Base-by-base conservation (phyloP, 352 stramenopile species). In the Pythium coloratum region DNA sequence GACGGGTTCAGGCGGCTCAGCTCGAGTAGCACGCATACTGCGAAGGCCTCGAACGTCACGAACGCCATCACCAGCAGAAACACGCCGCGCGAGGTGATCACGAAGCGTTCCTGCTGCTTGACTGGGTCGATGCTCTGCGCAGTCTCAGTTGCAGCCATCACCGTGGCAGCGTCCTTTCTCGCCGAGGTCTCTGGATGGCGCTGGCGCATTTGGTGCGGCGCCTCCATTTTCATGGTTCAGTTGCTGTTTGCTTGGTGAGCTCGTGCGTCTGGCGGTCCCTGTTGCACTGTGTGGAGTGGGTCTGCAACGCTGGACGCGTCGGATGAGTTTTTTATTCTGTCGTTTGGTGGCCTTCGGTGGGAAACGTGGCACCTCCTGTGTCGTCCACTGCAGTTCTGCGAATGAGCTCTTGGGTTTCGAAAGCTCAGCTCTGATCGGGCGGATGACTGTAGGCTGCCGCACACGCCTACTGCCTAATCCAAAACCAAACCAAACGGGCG, bases 11-110 rank as follows among this genome's bases (percentile, higher is more conserved):
- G 71, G 50, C 77, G 76, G 42, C 65, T 80, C 51, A 87, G 69
- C 55, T 92, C 82, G 6, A 76, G 72, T 16, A 91, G 65, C 16
- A 78, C 77, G 44, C 85, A 86, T 13, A 91, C 70, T 50, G 78
- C 82, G 58, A 92, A 92, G 33, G 84, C 81, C 4, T 76, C 79
- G 51, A 92, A 91, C 16, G 77, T 77, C 24, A 81, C 69, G 44
- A 90, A 77, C 20, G 72, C 76, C 72, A 84, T 83, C 0, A 71
- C 54, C 28, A 90, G 72, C 54, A 92, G 66, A 55, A 93, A 91
- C 10, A 89, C 49, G 16, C 75, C 66, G 14, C 82, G 77, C 33
- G 70, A 46, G 13, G 69, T 87, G 67, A 88, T 81, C 36, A 69
- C 70, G 66, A 67, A 33, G 34, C 42, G 36, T 42, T 62, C 47